phyloP scores from a whole-genome alignment of 2,329 filamentous ascomycete genomes.

The Botrytis aclada region DNA sequence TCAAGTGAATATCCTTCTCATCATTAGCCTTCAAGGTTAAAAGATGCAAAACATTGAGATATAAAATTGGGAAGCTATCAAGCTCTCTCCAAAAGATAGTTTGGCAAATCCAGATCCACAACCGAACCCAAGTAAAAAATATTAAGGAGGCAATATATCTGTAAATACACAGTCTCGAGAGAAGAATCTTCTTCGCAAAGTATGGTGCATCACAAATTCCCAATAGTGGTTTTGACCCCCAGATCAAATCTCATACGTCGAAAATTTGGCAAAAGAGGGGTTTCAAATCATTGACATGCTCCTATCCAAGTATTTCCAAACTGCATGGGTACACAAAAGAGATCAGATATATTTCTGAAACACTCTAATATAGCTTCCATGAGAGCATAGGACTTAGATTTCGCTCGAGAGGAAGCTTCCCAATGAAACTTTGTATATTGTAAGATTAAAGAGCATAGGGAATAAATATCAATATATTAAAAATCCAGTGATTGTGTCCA shows the following conservation, averaged over 20 bases:
- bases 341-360: background rate
- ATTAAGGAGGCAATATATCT: background rate
- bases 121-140: background rate
- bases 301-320: background rate
- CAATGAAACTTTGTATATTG: fast-evolving
- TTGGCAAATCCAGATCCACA: background rate
- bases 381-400: background rate
- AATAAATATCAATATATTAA: background rate
- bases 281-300: background rate
- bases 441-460: background rate
- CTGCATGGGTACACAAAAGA: background rate
- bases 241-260: background rate
- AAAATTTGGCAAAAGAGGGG: background rate
- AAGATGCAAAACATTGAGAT: background rate
- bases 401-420: background rate
- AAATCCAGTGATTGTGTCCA: background rate
- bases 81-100: fast-evolving
- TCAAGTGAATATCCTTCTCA: too few relatives aligned
- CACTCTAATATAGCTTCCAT: background rate
- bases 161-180: background rate
- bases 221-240: background rate
- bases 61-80: background rate
- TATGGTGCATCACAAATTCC: background rate
- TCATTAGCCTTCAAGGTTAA: background rate
- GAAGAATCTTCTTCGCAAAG: background rate